Evolutionary conservation across 2,329 filamentous ascomycete species (phyloP).

Genomic region (Keithomyces neogunnii): DNA sequence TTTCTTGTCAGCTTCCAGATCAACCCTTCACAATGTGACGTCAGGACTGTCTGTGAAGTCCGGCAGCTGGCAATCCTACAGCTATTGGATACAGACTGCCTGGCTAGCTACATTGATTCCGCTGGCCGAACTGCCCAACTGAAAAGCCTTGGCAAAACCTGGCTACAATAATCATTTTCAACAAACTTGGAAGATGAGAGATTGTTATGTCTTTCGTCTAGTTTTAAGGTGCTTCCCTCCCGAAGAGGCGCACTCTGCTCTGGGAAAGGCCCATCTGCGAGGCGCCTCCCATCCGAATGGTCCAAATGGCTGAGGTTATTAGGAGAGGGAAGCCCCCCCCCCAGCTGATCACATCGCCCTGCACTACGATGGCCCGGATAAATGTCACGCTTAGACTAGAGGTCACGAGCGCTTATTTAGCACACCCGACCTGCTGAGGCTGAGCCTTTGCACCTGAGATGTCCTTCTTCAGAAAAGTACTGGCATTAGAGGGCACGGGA

Average conservation of each 20-base stretch:
- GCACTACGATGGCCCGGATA: slow-evolving; percentile 2
- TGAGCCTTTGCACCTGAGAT: not conserved
- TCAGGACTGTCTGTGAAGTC: not conserved
- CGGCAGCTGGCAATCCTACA: too few relatives aligned
- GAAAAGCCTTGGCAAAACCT: too few relatives aligned
- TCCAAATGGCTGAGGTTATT: not conserved
- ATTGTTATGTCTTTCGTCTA: too few relatives aligned
- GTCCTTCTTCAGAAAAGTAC: not conserved
- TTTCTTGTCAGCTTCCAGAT: not conserved
- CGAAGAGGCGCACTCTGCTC: too few relatives aligned
- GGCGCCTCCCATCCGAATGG: too few relatives aligned
- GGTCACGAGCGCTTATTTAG: slow-evolving; percentile 3
- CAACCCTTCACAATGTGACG: not conserved
- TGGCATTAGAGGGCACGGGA: slow-evolving; percentile 1
- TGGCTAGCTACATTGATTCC: too few relatives aligned
- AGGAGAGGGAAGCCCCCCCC: not conserved
- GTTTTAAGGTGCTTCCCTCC: too few relatives aligned
- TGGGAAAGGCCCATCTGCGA: not conserved
- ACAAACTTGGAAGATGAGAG: too few relatives aligned
- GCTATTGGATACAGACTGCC: too few relatives aligned
- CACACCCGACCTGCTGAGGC: not conserved
- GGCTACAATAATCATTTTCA: too few relatives aligned
- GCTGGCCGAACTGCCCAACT: too few relatives aligned
- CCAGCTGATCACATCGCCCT: slow-evolving; percentile 2
- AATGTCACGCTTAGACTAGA: slow-evolving; percentile 5